Conservation (phyloP, 2,329 filamentous ascomycete species). For the Hortaea werneckii region DNA sequence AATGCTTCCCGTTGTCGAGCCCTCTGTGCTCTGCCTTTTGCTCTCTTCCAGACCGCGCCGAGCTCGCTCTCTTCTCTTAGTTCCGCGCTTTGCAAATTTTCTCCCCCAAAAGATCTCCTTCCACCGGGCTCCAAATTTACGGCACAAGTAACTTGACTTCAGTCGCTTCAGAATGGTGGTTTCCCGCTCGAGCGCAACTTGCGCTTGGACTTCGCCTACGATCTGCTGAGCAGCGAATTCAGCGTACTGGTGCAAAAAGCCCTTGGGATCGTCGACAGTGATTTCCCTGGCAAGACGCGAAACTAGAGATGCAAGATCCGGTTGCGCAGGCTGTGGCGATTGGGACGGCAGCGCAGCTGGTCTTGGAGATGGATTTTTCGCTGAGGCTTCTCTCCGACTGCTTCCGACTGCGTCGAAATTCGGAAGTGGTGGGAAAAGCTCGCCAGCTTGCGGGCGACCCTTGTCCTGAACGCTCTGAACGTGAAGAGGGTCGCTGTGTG, state of each 20-base stretch:
- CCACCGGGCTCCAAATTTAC: constrained; percentile 30
- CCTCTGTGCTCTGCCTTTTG: constrained; percentile 1
- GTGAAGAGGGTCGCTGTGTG: background rate
- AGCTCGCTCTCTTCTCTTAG: constrained; percentile 25
- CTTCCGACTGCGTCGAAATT: no score
- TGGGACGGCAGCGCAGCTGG: background rate
- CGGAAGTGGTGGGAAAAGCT: no score
- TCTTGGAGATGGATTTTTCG: no score
- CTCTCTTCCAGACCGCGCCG: constrained; percentile 14
- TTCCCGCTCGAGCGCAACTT: constrained; percentile 22
- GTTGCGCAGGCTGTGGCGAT: constrained; percentile 1
- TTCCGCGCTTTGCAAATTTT: constrained; percentile 26
- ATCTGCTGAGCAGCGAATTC: constrained; percentile 29
- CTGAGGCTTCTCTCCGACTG: no score
- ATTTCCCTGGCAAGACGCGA: constrained; percentile 27
- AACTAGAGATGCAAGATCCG: constrained; percentile 21
- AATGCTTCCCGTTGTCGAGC: background rate
- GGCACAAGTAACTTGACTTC: constrained; percentile 21
- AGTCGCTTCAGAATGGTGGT: constrained; percentile 22
- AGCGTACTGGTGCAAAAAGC: constrained; percentile 37
- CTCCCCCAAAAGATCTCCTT: constrained; percentile 26
- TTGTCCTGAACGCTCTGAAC: no score
- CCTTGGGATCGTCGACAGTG: constrained; percentile 27
- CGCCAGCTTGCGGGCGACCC: no score
- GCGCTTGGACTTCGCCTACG: constrained; percentile 24